A percentile compares a stretch with the other conserved stretches of the same genome.
These are phyloP conservation scores for Cenchrus fungigraminus DNA, from an alignment of 176 grass and related monocot species.

Conservation along the genomic window DNA sequence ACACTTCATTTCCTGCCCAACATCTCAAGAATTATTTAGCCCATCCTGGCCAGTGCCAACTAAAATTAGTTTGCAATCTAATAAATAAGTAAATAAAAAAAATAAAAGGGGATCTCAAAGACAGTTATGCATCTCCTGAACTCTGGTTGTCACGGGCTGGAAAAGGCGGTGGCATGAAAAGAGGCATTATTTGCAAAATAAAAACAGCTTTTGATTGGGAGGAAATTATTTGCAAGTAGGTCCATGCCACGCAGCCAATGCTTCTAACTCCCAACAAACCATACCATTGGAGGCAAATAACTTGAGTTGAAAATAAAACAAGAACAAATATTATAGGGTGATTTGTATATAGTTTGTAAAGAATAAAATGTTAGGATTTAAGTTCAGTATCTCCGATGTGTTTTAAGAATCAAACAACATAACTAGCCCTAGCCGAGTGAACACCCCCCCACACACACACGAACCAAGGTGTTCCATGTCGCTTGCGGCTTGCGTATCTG, in stretches of 20 bases:
- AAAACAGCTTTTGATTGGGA: background rate
- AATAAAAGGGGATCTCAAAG: constrained; percentile 12
- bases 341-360: background rate
- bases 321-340: background rate
- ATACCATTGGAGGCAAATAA: background rate
- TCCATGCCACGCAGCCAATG: background rate
- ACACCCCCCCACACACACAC: no score
- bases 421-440: no score
- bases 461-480: no score
- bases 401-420: no score
- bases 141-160: background rate
- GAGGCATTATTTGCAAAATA: background rate
- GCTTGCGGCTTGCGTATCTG: no score
- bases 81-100: background rate
- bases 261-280: background rate
- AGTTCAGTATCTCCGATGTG: no score
- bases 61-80: background rate
- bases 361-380: no score
- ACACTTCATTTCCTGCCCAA: background rate
- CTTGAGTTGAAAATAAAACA: background rate
- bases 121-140: background rate
- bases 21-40: background rate
- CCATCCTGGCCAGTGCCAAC: background rate
- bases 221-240: background rate
- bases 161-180: background rate